A percentile compares a stretch with the other conserved stretches of the same genome.
Evolutionary conservation across 2,329 filamentous ascomycete genomes (phyloP).

Genomic region (Diaporthe sp.): DNA sequence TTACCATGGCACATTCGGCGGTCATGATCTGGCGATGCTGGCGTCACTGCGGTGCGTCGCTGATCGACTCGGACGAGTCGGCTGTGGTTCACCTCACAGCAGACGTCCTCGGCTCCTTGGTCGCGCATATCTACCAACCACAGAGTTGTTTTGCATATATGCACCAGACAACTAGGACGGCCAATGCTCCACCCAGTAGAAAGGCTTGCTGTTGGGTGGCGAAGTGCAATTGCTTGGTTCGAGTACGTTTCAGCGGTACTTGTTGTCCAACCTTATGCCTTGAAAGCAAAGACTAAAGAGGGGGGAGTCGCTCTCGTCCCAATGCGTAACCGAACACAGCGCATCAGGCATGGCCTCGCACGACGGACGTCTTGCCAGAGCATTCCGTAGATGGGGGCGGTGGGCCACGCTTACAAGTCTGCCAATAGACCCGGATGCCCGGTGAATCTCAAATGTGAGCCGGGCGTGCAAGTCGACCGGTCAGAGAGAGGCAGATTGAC

Average conservation of each 20-base stretch:
- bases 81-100: neutral
- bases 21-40: neutral
- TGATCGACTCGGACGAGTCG: constrained; percentile 1
- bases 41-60: neutral
- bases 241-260: constrained; percentile 18
- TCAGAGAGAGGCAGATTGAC: neutral
- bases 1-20: neutral
- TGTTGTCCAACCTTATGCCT: constrained; percentile 8
- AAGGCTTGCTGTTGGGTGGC: neutral
- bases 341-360: neutral
- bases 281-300: neutral
- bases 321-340: constrained; percentile 3
- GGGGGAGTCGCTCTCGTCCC: neutral
- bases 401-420: neutral
- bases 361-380: neutral
- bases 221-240: constrained; percentile 1
- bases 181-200: neutral
- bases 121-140: neutral
- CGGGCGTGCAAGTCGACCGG: neutral
- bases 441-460: neutral
- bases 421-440: neutral
- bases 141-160: neutral
- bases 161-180: neutral
- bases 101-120: neutral
- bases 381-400: neutral